Evolutionary conservation across 176 grass and related monocot genomes (phyloP), one percentile per base, ranked within the genome.

Genomic region (Neostapfia colusana): DNA sequence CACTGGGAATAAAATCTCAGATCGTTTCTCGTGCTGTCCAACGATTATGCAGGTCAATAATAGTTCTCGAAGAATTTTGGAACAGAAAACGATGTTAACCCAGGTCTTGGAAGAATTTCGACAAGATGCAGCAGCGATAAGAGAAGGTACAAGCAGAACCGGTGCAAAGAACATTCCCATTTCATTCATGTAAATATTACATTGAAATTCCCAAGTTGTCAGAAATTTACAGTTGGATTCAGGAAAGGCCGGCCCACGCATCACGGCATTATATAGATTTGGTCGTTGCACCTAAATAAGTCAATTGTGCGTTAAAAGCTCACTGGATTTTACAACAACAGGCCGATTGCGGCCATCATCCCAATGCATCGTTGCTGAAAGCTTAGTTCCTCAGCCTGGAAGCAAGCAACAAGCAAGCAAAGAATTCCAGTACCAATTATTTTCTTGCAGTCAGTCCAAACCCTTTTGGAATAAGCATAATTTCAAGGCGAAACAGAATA

Each of bases 291-390:
- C 53, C 17, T 55, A 54, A 73, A 67, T 26, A 76, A 80, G 21
- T 49, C 31, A 66, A 49, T 23, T 63, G 28, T 46, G 49, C 54
- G 46, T 65, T 24, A 38, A 57, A 44, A 56, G 20, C 11, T 62
- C 11, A 75, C 28, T 23, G 12, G 45, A 38, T 50, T 57, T 57
- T 84, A 84, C 28, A 84, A 83, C 63, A 88, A 55, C 48, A 66
- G 70, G 39, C 57, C 63, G 13, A 51, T 51, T 80, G 48, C 55
- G 8, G 46, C 44, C 57, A 35, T n/a, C 15, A 48, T 48, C 13
- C 14, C 13, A 13, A 48, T 48, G 45, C 57, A 72, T 6, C 27
- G 17, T 59, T 76, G 64, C 81, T 57, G 56, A 64, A 20, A 70
- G 45, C 49, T 51, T 17, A 20, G 49, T 51, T 51, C 49, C 20